A percentile compares a stretch with the other conserved stretches of the same genome.
These are phyloP conservation scores for Bretziella fagacearum DNA, from an alignment of 2,329 filamentous ascomycete genomes.

Conservation along the genomic window DNA sequence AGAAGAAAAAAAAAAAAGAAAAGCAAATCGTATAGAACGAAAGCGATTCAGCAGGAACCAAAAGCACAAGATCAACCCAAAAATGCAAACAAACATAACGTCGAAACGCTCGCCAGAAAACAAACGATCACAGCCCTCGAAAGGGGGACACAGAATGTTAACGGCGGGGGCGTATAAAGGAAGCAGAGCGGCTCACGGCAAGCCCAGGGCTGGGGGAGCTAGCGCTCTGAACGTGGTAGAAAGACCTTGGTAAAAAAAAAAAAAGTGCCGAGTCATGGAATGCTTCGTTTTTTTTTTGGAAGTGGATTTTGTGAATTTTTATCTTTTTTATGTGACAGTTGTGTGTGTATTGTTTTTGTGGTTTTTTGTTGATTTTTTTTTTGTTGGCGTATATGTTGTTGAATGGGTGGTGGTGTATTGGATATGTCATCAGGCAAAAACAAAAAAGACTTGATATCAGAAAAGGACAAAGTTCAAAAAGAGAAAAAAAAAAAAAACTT, in stretches of 20 bases:
- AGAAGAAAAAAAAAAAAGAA: constrained; percentile 5
- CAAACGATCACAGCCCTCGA: neutral
- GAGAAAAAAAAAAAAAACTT: constrained; percentile 1
- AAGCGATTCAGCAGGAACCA: neutral
- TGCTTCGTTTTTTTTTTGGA: constrained; percentile 7
- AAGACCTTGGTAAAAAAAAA: neutral
- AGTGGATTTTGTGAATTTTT: constrained; percentile 8
- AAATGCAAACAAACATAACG: constrained; percentile 3
- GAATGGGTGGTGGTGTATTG: too few species aligned
- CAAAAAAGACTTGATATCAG: neutral
- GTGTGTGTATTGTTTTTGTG: neutral
- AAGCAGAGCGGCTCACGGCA: neutral
- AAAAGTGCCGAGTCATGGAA: constrained; percentile 1
- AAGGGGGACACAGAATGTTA: neutral
- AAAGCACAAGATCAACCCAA: constrained; percentile 2
- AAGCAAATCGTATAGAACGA: neutral
- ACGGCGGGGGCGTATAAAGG: neutral
- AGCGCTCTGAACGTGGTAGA: neutral
- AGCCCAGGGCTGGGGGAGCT: neutral
- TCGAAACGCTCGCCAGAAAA: neutral
- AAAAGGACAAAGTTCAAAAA: neutral
- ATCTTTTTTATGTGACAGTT: constrained; percentile 9
- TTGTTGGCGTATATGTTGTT: neutral
- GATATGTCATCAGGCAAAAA: constrained; percentile 3
- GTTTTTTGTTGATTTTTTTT: constrained; percentile 9